phyloP scores from a whole-genome alignment of 768 basidiomycete genomes.

The Russula compacta region DNA sequence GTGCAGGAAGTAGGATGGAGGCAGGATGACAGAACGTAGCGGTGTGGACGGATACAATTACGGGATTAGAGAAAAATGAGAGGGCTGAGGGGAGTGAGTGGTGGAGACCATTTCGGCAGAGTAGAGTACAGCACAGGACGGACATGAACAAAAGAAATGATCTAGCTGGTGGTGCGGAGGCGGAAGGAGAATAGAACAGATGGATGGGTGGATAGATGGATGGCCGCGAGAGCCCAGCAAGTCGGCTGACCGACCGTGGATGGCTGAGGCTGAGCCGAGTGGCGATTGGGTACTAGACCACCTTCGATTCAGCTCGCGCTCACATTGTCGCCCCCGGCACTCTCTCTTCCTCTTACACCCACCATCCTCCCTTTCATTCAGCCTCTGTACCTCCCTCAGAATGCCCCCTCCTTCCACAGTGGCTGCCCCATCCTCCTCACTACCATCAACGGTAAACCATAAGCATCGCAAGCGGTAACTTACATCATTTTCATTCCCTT shows the following conservation, averaged over 20 bases:
- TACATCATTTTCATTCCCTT: not conserved
- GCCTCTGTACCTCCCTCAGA: not conserved
- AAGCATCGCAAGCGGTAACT: slow-evolving; percentile 18
- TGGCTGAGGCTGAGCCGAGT: slow-evolving; percentile 14
- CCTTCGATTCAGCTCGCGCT: slow-evolving; percentile 17
- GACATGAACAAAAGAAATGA: not conserved
- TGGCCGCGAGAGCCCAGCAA: slow-evolving; percentile 1
- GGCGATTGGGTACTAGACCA: slow-evolving; percentile 12
- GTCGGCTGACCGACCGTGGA: slow-evolving; percentile 17
- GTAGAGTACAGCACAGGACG: too few species aligned
- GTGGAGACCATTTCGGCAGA: too few species aligned
- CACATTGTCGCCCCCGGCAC: slow-evolving; percentile 12
- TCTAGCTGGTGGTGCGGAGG: not conserved
- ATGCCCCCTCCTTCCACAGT: not conserved
- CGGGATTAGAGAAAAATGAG: not conserved
- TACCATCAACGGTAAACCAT: not conserved
- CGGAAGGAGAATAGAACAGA: too few species aligned
- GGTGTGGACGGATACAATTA: slow-evolving; percentile 1
- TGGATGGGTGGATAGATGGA: too few species aligned
- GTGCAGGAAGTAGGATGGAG: not conserved
- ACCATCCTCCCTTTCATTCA: slow-evolving; percentile 12
- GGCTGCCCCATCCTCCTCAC: not conserved
- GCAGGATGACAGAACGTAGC: not conserved
- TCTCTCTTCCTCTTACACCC: slow-evolving; percentile 12
- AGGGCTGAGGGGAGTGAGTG: not conserved